Conservation (phyloP, 2,329 filamentous ascomycete genomes). For the Graphilbum ipis-grandicollis region DNA sequence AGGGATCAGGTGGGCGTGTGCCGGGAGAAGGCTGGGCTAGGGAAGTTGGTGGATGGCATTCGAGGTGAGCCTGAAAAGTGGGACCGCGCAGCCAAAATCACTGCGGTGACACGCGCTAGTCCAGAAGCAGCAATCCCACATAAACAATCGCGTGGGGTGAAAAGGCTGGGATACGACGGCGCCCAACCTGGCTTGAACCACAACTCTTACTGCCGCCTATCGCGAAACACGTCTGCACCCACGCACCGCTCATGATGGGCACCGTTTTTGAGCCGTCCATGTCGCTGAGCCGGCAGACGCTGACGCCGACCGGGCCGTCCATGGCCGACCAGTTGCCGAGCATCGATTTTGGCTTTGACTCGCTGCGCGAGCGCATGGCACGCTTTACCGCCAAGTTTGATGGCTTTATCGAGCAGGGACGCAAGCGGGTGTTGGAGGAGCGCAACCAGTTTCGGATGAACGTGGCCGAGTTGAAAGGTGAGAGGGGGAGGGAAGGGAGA, state of each 20-base stretch:
- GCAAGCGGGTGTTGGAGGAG: conserved; percentile 81
- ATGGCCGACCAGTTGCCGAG: conserved; percentile 61
- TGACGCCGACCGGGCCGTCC: conserved; percentile 41
- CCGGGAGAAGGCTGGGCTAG: no score
- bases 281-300: conserved; percentile 45
- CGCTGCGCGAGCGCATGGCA: conserved; percentile 85
- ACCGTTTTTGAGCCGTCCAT: conserved; percentile 52
- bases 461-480: conserved; percentile 79
- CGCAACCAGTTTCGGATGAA: conserved; percentile 87
- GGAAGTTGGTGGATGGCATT: no score
- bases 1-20: no score
- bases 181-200: background rate
- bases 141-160: conserved; percentile 3
- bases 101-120: conserved; percentile 7
- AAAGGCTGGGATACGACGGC: no score
- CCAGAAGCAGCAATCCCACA: conserved; percentile 2
- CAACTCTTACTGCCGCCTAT: background rate
- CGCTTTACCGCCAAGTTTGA: conserved; percentile 86
- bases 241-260: conserved; percentile 22
- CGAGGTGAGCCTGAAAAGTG: conserved; percentile 1
- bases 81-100: conserved; percentile 4
- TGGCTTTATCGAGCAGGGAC: conserved; percentile 78
- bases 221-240: no score
- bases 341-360: conserved; percentile 92
- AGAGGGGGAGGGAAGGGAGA: background rate